phyloP scores from a whole-genome alignment of 2,329 filamentous ascomycete genomes.

The Metarhizium anisopliae region DNA sequence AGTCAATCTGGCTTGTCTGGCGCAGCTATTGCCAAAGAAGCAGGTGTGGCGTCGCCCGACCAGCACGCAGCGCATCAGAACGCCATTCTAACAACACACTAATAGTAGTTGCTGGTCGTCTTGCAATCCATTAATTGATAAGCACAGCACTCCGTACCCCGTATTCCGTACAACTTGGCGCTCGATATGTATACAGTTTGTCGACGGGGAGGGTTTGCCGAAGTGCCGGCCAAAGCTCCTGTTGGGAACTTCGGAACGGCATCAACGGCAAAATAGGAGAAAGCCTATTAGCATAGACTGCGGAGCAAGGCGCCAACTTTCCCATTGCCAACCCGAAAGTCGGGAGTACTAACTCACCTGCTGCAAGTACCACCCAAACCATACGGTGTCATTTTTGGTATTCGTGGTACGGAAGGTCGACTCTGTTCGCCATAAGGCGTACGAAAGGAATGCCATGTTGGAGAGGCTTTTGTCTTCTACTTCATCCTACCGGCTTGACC shows the following conservation, averaged over 20 bases:
- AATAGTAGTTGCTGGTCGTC: background rate
- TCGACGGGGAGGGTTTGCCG: background rate
- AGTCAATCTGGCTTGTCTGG: background rate
- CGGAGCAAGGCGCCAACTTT: no score
- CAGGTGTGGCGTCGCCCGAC: background rate
- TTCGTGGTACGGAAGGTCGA: no score
- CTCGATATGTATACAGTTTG: no score
- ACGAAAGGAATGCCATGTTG: no score
- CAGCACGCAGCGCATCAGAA: background rate
- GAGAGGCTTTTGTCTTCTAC: no score
- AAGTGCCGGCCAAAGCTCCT: background rate
- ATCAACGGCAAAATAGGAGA: background rate
- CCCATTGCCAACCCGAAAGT: no score
- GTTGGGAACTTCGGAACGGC: background rate
- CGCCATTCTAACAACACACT: background rate
- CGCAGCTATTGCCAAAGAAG: background rate
- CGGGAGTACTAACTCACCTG: no score
- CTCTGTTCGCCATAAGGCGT: no score
- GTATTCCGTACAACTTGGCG: background rate
- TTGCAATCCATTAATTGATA: background rate
- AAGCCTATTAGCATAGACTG: no score
- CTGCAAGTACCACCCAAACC: no score
- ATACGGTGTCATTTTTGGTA: no score
- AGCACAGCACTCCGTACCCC: background rate
- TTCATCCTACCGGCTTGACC: no score